phyloP scores from a whole-genome alignment of 1,284 basidiomycete genomes.

The Ceratobasidium sp. region DNA sequence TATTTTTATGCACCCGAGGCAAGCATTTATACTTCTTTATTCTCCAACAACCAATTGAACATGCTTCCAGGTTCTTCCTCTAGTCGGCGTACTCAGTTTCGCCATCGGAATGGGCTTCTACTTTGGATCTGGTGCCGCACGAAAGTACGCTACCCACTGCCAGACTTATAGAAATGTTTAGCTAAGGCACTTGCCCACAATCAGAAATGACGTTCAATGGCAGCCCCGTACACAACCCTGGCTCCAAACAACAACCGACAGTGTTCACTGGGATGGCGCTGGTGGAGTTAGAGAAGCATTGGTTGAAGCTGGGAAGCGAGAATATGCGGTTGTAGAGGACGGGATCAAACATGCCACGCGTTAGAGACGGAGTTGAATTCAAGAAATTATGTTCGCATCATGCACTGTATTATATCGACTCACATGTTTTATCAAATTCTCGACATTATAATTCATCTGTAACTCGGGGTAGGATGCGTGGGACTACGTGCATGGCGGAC shows the following conservation, averaged over 20 bases:
- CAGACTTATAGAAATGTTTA: background rate
- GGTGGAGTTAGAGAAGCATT: conserved; percentile 36
- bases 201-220: conserved; percentile 43
- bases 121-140: conserved; percentile 21
- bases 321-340: conserved; percentile 12
- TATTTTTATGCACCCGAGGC: conserved; percentile 41
- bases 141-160: conserved; percentile 7
- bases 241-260: conserved; percentile 33
- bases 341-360: background rate
- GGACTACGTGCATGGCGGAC: no score
- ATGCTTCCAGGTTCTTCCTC: conserved; percentile 18
- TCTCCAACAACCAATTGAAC: background rate
- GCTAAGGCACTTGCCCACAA: background rate
- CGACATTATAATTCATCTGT: no score
- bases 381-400: no score
- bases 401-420: conserved; percentile 22
- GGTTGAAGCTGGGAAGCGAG: conserved; percentile 27
- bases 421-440: no score
- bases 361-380: background rate
- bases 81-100: conserved; percentile 19
- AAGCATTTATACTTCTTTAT: background rate
- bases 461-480: no score
- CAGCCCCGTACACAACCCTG: conserved; percentile 39
- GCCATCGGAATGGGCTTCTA: conserved; percentile 42
- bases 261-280: conserved; percentile 31